Conservation (phyloP, 352 stramenopile genomes). For the Globisporangium splendens region DNA sequence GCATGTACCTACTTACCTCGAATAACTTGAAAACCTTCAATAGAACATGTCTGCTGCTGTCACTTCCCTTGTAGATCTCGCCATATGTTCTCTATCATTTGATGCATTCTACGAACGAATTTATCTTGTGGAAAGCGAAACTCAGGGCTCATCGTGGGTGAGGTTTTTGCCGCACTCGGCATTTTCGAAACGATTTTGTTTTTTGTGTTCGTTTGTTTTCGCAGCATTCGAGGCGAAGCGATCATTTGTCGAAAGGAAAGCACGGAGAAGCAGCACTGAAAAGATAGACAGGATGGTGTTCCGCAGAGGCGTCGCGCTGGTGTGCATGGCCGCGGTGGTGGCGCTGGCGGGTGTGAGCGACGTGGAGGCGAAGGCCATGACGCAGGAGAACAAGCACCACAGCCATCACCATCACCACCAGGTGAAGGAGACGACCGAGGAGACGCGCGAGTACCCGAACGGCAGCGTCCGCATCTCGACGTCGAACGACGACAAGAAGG, state of each 20-base stretch:
- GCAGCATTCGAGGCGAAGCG: background rate
- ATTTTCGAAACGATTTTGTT: too few relatives aligned
- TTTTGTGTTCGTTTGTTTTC: too few relatives aligned
- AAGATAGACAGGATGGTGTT: slow-evolving; percentile 26
- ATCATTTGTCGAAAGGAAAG: slow-evolving; percentile 5
- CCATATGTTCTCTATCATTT: slow-evolving; percentile 4
- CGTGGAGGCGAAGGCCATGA: slow-evolving; percentile 11
- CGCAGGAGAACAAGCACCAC: background rate
- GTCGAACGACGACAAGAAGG: slow-evolving; percentile 4
- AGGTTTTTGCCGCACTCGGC: background rate
- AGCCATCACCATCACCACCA: slow-evolving; percentile 16
- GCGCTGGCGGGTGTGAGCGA: slow-evolving; percentile 24
- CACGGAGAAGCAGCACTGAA: background rate
- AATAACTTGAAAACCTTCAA: background rate
- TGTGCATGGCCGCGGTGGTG: slow-evolving; percentile 30
- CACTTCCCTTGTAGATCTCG: too few relatives aligned
- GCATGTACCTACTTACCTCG: background rate
- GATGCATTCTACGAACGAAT: too few relatives aligned
- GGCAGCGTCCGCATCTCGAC: slow-evolving; percentile 28
- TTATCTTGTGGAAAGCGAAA: too few relatives aligned
- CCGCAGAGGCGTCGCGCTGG: slow-evolving; percentile 27
- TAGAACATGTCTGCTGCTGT: background rate
- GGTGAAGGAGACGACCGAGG: slow-evolving; percentile 12
- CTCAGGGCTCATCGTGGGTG: background rate
- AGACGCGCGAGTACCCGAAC: slow-evolving; percentile 30